phyloP scores from a whole-genome alignment of 805 yeast genomes.

The Ogataea zsoltii region DNA sequence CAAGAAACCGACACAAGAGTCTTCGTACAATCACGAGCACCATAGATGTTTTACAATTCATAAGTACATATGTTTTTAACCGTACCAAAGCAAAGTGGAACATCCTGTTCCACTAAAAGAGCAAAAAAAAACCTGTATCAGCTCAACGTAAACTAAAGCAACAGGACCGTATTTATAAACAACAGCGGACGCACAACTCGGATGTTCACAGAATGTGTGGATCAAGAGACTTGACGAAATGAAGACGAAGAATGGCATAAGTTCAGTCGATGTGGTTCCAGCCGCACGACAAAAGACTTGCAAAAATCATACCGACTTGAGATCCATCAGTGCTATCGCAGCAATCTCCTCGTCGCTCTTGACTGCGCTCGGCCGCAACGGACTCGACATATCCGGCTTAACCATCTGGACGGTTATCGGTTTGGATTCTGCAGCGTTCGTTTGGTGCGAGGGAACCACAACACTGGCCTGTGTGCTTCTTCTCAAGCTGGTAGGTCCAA shows the following conservation, averaged over 20 bases:
- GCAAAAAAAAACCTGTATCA: not conserved
- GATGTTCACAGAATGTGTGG: no score
- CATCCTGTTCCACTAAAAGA: not conserved
- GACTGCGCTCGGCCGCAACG: constrained; percentile 12
- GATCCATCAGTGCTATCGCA: constrained; percentile 37
- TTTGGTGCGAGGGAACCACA: constrained; percentile 23
- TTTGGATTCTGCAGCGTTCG: constrained; percentile 10
- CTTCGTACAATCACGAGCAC: no score
- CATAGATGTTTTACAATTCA: no score
- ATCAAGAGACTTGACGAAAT: no score
- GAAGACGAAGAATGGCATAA: no score
- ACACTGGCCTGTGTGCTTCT: constrained; percentile 25
- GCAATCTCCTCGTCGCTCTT: constrained; percentile 37
- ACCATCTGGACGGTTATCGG: constrained; percentile 17
- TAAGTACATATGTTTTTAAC: no score
- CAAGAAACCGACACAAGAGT: no score
- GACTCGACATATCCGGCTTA: constrained; percentile 18
- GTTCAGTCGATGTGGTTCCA: no score
- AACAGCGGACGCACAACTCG: not conserved
- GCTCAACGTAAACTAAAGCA: constrained; percentile 1
- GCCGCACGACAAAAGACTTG: no score
- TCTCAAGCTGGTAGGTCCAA: constrained; percentile 71
- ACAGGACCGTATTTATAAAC: not conserved
- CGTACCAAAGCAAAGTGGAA: not conserved
- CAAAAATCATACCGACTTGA: constrained; percentile 33